Base-by-base conservation (phyloP, 352 stramenopile genomes). In the Phytophthora meadii region DNA sequence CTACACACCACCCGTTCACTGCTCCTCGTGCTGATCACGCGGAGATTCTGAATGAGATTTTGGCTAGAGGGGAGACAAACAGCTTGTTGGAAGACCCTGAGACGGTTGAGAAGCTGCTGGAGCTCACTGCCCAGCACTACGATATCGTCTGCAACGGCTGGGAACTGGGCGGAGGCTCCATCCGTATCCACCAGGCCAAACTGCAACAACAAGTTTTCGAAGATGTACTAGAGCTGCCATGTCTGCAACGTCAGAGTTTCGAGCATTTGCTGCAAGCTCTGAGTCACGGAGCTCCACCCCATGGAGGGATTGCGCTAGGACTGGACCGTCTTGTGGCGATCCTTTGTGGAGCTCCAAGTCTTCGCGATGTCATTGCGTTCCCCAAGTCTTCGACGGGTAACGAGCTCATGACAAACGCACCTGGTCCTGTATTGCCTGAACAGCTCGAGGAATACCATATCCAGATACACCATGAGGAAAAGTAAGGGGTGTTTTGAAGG, bases 281-380 rank as follows among this genome's bases (percentile, higher is more conserved):
- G 3, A 76, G 79, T 34, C 84, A 93, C 49, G 88, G 90, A 1
- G 85, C 85, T 6, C 90, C 90, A 3, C 88, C 90, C 4, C 90
- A 97, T 56, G 89, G 84, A 11, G 90, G 90, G 10, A 94, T 97
- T 46, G 90, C 88, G 0, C 53, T 97, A 34, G 91, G 89, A 7
- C 63, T 97, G 22, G 91, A 97, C 56, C 89, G 91, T 9, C 68
- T 97, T 14, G 72, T 96, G 11, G 80, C 88, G 15, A 87, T 97
- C n/a, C 46, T 97, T 40, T 91, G 86, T 42, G 85, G 84, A 27
- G 82, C 84, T 4, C 72, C 76, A 15, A 92, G 81, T 52, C 77
- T 97, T 39, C 87, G 89, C 8, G 90, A 97, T 44, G 91, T 97
- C 41, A 97, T 97, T 46, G 89, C 91, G 30, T 97, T 97, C 65